Percentiles rank a stretch among this genome's conserved stretches.
Conservation (phyloP, 805 yeast genomes). For the Ogataea trehaloabstinens region DNA sequence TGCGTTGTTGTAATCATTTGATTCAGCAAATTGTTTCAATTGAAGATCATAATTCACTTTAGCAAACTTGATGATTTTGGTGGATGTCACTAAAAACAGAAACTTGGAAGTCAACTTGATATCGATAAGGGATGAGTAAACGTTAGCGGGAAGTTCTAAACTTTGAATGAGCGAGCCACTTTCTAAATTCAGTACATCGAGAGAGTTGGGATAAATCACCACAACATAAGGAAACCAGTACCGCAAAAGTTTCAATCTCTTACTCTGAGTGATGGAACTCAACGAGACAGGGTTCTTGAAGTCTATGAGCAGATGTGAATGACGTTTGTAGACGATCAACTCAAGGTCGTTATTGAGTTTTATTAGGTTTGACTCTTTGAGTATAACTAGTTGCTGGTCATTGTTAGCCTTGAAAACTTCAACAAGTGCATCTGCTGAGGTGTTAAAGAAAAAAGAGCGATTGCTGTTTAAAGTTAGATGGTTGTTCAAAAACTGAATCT, state of each 20-base stretch:
- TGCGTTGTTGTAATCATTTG: conserved; percentile 39
- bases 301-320: conserved; percentile 15
- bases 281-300: conserved; percentile 21
- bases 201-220: conserved; percentile 24
- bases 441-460: conserved; percentile 19
- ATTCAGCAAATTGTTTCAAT: conserved; percentile 29
- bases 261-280: conserved; percentile 15
- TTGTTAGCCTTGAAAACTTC: conserved; percentile 23
- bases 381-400: conserved; percentile 24
- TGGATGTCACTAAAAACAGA: conserved; percentile 30
- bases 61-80: conserved; percentile 26
- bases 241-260: conserved; percentile 26
- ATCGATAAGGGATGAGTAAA: conserved; percentile 9
- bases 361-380: conserved; percentile 25
- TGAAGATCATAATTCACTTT: conserved; percentile 33
- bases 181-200: conserved; percentile 39
- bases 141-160: conserved; percentile 5
- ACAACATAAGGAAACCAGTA: conserved; percentile 42
- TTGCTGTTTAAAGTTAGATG: conserved; percentile 9
- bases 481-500: conserved; percentile 22
- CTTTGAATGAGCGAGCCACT: conserved; percentile 36
- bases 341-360: conserved; percentile 23
- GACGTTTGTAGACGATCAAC: conserved; percentile 16
- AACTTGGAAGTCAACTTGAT: conserved; percentile 25
- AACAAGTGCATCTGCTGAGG: conserved; percentile 12